Conservation (phyloP, 1,284 basidiomycete genomes). For the Marasmius fiardii region DNA sequence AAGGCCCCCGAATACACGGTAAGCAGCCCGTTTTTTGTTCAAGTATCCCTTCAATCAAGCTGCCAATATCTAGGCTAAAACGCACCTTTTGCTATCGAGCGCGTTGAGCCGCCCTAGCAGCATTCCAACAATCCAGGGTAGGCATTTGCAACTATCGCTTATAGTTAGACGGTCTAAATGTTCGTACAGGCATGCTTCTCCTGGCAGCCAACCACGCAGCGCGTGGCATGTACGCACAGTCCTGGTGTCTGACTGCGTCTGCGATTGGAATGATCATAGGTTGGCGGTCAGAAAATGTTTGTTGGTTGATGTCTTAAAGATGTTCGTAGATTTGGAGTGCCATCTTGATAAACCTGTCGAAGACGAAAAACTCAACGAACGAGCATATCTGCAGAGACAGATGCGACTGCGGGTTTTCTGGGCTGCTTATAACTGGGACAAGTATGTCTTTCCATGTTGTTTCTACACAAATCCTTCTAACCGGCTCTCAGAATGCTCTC, state of each 20-base stretch:
- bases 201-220: constrained; percentile 15
- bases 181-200: constrained; percentile 11
- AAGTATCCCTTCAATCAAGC: not conserved
- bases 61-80: constrained; percentile 9
- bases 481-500: constrained; percentile 10
- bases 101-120: constrained; percentile 14
- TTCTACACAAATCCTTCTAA: not conserved
- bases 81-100: constrained; percentile 9
- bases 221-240: constrained; percentile 14
- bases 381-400: constrained; percentile 4
- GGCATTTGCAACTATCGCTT: not conserved
- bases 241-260: constrained; percentile 13
- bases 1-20: constrained; percentile 12
- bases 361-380: constrained; percentile 5
- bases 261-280: constrained; percentile 16
- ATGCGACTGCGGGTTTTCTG: constrained; percentile 14
- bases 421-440: constrained; percentile 16
- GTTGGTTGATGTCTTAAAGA: not conserved
- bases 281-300: not conserved
- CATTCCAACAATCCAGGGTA: constrained; percentile 15
- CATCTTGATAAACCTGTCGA: constrained; percentile 10
- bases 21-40: not conserved
- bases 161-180: not conserved
- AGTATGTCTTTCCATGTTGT: not conserved
- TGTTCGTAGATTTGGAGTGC: constrained; percentile 12